Percentiles rank a stretch among this genome's conserved stretches.
Evolutionary conservation across 345 rosid species (phyloP).

Genomic region (Nasturtium officinale): DNA sequence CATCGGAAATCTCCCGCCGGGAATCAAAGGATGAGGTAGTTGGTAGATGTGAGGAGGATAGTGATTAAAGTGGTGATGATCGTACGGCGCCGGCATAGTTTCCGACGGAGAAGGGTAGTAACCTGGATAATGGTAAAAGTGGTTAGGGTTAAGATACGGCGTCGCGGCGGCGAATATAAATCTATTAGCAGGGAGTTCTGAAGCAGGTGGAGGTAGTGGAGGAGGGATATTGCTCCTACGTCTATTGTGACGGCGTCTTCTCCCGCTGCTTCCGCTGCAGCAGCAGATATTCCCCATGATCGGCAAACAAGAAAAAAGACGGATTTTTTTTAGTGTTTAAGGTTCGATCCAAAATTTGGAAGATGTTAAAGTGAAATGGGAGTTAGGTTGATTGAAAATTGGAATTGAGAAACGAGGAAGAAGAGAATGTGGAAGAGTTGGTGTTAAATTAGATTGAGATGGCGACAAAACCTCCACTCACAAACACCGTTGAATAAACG

Average conservation of each 20-base stretch:
- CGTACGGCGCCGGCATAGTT: conserved; percentile 57
- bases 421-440: not conserved
- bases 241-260: conserved; percentile 30
- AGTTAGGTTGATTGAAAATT: not conserved
- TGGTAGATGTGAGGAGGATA: conserved; percentile 5
- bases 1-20: conserved; percentile 48
- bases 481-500: not conserved
- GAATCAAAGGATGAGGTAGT: conserved; percentile 41
- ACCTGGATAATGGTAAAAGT: conserved; percentile 56
- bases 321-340: not conserved
- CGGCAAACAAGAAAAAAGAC: not conserved
- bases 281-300: conserved; percentile 67
- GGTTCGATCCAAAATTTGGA: not conserved
- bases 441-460: not conserved
- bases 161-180: conserved; percentile 48
- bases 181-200: not conserved
- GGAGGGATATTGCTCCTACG: conserved; percentile 45
- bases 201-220: not conserved
- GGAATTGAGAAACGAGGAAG: not conserved
- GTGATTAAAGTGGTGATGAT: conserved; percentile 45
- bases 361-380: not conserved
- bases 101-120: conserved; percentile 57
- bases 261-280: conserved; percentile 33
- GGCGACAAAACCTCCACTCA: not conserved
- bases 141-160: conserved; percentile 59